Conservation (phyloP, 768 basidiomycete species). For the Mycena maculata region DNA sequence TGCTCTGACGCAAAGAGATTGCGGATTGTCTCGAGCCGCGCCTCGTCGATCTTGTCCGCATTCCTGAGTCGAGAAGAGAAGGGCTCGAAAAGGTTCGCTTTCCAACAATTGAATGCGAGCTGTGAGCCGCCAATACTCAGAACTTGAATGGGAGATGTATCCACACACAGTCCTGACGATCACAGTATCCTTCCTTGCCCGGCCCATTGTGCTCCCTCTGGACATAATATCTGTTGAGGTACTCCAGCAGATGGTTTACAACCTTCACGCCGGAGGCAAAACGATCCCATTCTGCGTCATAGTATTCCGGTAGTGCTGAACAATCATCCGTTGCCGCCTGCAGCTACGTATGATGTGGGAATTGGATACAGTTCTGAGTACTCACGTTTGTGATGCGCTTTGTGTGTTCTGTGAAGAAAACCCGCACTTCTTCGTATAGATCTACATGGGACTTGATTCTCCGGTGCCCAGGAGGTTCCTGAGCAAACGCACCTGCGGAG, state of each 20-base stretch:
- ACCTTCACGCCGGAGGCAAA: background rate
- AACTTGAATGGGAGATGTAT: background rate
- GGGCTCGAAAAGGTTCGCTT: conserved; percentile 5
- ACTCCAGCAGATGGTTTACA: background rate
- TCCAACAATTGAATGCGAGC: conserved; percentile 4
- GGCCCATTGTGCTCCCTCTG: background rate
- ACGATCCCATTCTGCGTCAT: conserved; percentile 13
- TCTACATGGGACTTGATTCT: no score
- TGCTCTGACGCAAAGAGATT: background rate
- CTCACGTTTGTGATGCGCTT: background rate
- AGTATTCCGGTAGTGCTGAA: background rate
- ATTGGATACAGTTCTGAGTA: background rate
- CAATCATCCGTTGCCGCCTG: background rate
- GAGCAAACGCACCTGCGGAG: no score
- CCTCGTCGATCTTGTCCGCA: background rate
- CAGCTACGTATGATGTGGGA: background rate
- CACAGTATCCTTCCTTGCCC: background rate
- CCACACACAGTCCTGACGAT: background rate
- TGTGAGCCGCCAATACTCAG: background rate
- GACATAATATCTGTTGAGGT: background rate
- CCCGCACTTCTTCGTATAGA: background rate
- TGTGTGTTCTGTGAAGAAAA: background rate
- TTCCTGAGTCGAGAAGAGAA: background rate
- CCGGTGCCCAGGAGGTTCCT: no score
- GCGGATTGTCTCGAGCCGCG: background rate